Percentiles rank a stretch among this genome's conserved stretches.
phyloP scores from a whole-genome alignment of 2,329 filamentous ascomycete species.

The Ceratocystis diversiconidia region DNA sequence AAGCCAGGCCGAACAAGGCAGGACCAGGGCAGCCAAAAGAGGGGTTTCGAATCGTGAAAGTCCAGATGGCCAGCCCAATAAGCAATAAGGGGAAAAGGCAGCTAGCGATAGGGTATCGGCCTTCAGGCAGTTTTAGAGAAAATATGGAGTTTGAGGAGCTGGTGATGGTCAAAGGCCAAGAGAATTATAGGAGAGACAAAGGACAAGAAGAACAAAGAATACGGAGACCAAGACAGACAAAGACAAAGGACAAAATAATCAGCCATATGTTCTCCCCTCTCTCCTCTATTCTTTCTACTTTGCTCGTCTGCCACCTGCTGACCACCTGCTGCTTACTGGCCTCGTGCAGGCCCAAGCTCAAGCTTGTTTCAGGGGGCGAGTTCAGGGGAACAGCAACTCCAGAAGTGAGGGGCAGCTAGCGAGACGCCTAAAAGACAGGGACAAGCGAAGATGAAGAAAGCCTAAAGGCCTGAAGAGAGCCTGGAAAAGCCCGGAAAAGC shows the following conservation, averaged over 20 bases:
- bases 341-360: constrained; percentile 1
- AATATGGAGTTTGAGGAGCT: background rate
- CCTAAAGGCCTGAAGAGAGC: background rate
- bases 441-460: background rate
- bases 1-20: background rate
- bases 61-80: background rate
- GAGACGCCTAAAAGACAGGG: too few relatives aligned
- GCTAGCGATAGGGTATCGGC: background rate
- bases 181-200: too few relatives aligned
- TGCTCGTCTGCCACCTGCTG: background rate
- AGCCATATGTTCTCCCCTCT: too few relatives aligned
- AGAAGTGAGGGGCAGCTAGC: background rate
- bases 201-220: too few relatives aligned
- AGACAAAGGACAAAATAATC: too few relatives aligned
- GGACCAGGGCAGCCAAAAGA: background rate
- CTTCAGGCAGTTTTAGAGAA: background rate
- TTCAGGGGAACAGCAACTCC: background rate
- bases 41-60: background rate
- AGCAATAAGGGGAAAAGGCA: background rate
- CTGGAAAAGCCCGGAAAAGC: background rate
- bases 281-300: too few relatives aligned
- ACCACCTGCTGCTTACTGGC: background rate
- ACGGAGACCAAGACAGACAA: too few relatives aligned
- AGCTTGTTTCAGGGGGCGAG: constrained; percentile 1
- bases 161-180: too few relatives aligned